These are phyloP conservation scores for Papilionanthe hybrid DNA, from an alignment of 116 monocot species.

Conservation along the genomic window DNA sequence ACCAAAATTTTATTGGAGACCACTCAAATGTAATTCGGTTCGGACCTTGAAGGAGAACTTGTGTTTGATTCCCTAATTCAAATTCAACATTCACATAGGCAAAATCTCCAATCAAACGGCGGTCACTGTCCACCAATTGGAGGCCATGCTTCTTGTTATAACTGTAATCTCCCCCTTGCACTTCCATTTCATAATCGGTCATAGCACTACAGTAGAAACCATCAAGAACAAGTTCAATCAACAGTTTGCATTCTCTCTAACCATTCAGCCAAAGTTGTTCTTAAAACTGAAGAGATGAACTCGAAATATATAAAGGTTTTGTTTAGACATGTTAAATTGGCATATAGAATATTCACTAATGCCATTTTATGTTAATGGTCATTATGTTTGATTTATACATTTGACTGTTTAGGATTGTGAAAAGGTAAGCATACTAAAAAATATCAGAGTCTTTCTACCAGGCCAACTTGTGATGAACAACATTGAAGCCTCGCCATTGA, in stretches of 20 bases:
- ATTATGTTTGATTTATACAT: neutral
- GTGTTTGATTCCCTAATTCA: too few relatives aligned
- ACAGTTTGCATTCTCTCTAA: neutral
- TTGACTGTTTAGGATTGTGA: neutral
- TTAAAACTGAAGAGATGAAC: neutral
- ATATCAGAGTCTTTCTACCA: neutral
- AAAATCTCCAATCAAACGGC: neutral
- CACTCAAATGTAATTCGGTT: too few relatives aligned
- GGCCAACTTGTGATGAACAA: neutral
- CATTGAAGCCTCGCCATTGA: neutral
- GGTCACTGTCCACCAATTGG: neutral
- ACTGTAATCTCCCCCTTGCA: neutral
- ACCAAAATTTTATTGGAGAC: too few relatives aligned
- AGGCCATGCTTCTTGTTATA: neutral
- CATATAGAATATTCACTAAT: neutral
- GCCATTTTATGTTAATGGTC: neutral
- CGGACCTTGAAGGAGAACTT: too few relatives aligned
- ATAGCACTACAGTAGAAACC: neutral
- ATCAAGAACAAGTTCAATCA: neutral
- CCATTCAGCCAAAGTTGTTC: neutral
- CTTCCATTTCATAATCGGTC: neutral
- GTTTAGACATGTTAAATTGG: neutral
- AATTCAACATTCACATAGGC: neutral
- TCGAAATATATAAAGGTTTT: neutral
- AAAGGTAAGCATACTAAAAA: neutral